phyloP scores from a whole-genome alignment of 495 filamentous ascomycete species.

The Penicillium simplicissimum region DNA sequence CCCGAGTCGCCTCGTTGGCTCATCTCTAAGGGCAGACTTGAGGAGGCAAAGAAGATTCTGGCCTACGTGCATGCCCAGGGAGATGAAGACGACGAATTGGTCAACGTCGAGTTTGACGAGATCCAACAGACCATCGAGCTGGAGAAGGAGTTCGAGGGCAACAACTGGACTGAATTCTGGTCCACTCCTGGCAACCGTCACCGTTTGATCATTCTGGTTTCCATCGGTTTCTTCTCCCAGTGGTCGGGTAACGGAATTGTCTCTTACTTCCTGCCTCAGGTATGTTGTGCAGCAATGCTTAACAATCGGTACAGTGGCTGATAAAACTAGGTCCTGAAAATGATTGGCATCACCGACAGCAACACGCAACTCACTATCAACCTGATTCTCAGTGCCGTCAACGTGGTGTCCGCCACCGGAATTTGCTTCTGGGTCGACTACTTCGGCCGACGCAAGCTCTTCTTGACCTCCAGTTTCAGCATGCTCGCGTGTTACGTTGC shows the following conservation, averaged over 20 bases:
- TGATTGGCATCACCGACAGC: slow-evolving; percentile 52
- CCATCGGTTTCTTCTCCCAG: slow-evolving; percentile 59
- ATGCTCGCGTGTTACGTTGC: slow-evolving; percentile 38
- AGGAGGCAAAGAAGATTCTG: slow-evolving; percentile 39
- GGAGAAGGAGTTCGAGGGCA: slow-evolving; percentile 34
- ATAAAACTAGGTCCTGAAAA: slow-evolving; percentile 49
- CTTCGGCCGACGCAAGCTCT: slow-evolving; percentile 40
- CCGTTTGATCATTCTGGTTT: slow-evolving; percentile 55
- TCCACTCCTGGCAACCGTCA: slow-evolving; percentile 66
- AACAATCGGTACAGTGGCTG: slow-evolving; percentile 13
- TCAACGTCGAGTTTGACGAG: slow-evolving; percentile 34
- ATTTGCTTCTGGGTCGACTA: slow-evolving; percentile 45
- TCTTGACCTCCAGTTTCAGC: slow-evolving; percentile 37
- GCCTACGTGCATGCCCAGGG: slow-evolving; percentile 32
- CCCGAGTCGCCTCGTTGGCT: slow-evolving; percentile 52
- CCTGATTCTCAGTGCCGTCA: slow-evolving; percentile 39
- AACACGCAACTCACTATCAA: slow-evolving; percentile 44
- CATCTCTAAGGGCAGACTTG: slow-evolving; percentile 35
- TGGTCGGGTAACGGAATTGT: slow-evolving; percentile 43
- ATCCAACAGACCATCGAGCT: slow-evolving; percentile 28
- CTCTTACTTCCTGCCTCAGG: slow-evolving; percentile 42
- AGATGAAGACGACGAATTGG: slow-evolving; percentile 19
- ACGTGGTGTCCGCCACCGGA: slow-evolving; percentile 38
- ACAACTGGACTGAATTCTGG: slow-evolving; percentile 55
- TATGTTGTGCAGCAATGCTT: slow-evolving; percentile 18